Percentiles rank a stretch among this genome's conserved stretches.
phyloP scores from a whole-genome alignment of 2,329 filamentous ascomycete species.

The Nigrospora oryzae region DNA sequence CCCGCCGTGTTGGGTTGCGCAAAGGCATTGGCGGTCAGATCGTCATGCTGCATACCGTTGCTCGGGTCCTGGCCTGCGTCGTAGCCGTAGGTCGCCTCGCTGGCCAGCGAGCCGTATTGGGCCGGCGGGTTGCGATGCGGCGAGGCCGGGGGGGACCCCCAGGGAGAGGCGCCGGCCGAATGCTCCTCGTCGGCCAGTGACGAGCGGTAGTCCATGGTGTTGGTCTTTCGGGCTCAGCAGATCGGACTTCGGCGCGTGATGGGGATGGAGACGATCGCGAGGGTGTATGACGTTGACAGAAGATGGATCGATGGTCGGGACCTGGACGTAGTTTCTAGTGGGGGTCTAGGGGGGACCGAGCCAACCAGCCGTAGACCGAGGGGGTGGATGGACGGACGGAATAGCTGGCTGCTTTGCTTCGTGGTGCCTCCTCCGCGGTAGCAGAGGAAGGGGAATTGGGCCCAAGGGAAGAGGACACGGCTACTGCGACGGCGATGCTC shows the following conservation, averaged over 20 bases:
- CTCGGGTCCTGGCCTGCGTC: conserved; percentile 26
- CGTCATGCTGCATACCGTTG: conserved; percentile 31
- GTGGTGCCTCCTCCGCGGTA: too few species aligned
- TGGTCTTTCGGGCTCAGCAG: conserved; percentile 2
- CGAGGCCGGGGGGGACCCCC: conserved; percentile 44
- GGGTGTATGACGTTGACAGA: background rate
- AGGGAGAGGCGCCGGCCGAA: conserved; percentile 42
- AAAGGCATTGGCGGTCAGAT: conserved; percentile 29
- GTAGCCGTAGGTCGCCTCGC: conserved; percentile 36
- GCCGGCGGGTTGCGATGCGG: conserved; percentile 35
- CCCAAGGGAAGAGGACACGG: too few species aligned
- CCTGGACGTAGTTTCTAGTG: too few species aligned
- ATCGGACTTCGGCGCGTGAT: background rate
- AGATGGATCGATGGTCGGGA: too few species aligned
- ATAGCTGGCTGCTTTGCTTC: too few species aligned
- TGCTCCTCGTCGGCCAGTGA: conserved; percentile 47
- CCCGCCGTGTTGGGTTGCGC: conserved; percentile 37
- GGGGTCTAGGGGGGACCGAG: too few species aligned
- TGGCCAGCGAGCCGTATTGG: conserved; percentile 29
- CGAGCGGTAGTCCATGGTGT: conserved; percentile 49
- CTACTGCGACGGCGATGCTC: too few species aligned
- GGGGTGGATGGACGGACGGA: too few species aligned
- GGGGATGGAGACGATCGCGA: background rate
- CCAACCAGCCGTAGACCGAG: too few species aligned
- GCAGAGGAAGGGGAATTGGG: too few species aligned